Percentiles rank a stretch among this genome's conserved stretches.
Evolutionary conservation across 225 moss, liverwort and hornwort genomes (phyloP).

Genomic region (Neckera pumila): DNA sequence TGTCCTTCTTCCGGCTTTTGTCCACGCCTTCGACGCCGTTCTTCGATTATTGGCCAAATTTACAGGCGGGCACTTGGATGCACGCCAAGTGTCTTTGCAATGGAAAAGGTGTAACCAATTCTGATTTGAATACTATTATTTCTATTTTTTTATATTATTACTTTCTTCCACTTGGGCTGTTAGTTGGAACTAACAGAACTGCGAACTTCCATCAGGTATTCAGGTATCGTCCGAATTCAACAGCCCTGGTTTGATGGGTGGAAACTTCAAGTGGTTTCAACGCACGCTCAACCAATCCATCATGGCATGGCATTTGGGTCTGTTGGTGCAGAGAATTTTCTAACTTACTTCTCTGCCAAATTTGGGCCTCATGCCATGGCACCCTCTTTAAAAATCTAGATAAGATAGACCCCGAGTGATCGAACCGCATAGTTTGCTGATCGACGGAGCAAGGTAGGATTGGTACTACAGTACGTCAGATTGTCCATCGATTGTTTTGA

Average conservation of each 20-base stretch:
- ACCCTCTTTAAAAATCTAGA: too few relatives aligned
- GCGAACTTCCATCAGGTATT: too few relatives aligned
- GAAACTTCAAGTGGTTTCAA: neutral
- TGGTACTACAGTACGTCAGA: neutral
- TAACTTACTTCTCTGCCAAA: neutral
- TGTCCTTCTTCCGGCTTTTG: neutral
- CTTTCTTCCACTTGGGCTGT: neutral
- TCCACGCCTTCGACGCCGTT: neutral
- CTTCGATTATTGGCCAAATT: neutral
- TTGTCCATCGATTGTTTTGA: too few relatives aligned
- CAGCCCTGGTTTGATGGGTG: neutral
- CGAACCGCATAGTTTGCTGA: too few relatives aligned
- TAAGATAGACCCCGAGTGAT: neutral
- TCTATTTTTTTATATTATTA: neutral
- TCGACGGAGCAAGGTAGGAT: too few relatives aligned
- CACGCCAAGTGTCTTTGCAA: neutral
- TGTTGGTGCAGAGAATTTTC: neutral
- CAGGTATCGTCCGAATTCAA: neutral
- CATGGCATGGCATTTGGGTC: neutral
- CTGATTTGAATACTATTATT: neutral
- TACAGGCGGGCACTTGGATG: neutral
- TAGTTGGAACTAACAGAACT: neutral
- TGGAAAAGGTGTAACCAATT: neutral
- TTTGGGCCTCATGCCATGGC: neutral
- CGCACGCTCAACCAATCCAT: neutral